These are phyloP conservation scores for Fraxinus dipetala DNA, from an alignment of 305 asterid genomes.

Conservation along the genomic window DNA sequence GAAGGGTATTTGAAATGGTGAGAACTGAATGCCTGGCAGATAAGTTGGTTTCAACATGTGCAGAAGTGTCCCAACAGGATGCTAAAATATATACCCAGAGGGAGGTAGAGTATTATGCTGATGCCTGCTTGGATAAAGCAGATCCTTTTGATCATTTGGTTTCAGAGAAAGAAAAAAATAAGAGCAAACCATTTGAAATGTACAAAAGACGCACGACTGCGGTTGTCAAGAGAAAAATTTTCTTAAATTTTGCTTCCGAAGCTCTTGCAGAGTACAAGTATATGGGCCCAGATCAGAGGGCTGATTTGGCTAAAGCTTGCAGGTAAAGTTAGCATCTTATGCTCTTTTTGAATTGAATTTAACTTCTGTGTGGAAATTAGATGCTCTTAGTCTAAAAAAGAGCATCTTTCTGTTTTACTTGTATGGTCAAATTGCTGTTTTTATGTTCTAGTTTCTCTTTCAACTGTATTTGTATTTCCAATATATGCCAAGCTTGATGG, in stretches of 20 bases:
- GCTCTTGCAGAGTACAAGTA: constrained; percentile 91
- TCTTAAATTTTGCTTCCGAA: constrained; percentile 74
- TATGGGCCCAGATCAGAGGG: constrained; percentile 88
- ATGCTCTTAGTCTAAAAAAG: constrained; percentile 1
- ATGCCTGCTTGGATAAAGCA: constrained; percentile 37
- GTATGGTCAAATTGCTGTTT: constrained; percentile 1
- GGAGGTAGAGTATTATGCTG: constrained; percentile 36
- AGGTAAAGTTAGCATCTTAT: constrained; percentile 51
- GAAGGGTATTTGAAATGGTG: constrained; percentile 30
- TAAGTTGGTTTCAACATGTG: not conserved
- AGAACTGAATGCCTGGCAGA: constrained; percentile 22
- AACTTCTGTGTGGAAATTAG: not conserved
- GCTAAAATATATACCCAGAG: constrained; percentile 35
- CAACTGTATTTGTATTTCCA: not conserved
- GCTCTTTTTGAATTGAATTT: not conserved
- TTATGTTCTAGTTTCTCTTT: not conserved
- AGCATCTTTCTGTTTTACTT: not conserved
- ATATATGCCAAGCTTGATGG: not conserved
- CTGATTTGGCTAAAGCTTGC: constrained; percentile 86
- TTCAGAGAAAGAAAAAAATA: constrained; percentile 40
- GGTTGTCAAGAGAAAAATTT: constrained; percentile 58
- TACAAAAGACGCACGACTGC: constrained; percentile 86
- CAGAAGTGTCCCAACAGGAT: constrained; percentile 25
- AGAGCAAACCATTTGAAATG: constrained; percentile 64
- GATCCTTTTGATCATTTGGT: constrained; percentile 23